Conservation (phyloP, 331 rosid species). For the Erythrophleum ivorense region DNA sequence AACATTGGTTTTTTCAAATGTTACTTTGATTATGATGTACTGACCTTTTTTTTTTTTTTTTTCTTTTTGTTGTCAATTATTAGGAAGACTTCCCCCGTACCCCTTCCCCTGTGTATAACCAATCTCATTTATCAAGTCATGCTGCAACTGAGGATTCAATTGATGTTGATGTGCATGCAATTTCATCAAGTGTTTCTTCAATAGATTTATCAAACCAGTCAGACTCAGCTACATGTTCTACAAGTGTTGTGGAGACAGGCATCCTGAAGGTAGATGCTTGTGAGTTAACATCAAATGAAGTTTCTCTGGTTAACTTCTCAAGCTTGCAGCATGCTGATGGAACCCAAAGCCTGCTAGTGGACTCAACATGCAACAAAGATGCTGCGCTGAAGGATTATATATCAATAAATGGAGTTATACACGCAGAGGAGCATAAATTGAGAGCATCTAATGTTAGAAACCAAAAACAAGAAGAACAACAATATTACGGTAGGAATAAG, state of each 20-base stretch:
- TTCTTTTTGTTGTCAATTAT: slow-evolving; percentile 35
- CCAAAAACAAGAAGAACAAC: slow-evolving; percentile 42
- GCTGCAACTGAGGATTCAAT: slow-evolving; percentile 51
- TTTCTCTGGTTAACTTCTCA: slow-evolving; percentile 32
- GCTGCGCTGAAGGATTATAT: slow-evolving; percentile 31
- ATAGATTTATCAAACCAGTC: slow-evolving; percentile 45
- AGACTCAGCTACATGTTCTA: slow-evolving; percentile 46
- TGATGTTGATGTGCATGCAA: slow-evolving; percentile 50
- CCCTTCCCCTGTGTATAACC: slow-evolving; percentile 67
- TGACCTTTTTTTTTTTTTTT: not conserved
- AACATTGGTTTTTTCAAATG: not conserved
- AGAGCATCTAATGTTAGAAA: slow-evolving; percentile 38
- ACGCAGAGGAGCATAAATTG: slow-evolving; percentile 35
- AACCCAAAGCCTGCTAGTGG: slow-evolving; percentile 32
- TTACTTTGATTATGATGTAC: not conserved
- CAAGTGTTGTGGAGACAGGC: slow-evolving; percentile 41
- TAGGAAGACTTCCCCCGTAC: slow-evolving; percentile 75
- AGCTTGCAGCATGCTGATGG: slow-evolving; percentile 41
- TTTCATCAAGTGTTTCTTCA: slow-evolving; percentile 46
- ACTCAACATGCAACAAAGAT: slow-evolving; percentile 44
- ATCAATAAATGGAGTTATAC: slow-evolving; percentile 40
- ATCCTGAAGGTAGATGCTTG: slow-evolving; percentile 29
- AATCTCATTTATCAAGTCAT: slow-evolving; percentile 51
- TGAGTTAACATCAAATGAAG: slow-evolving; percentile 30
- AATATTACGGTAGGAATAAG: slow-evolving; percentile 33